Evolutionary conservation across 441 rosid genomes (phyloP).

Genomic region (Mallotus japonicus): DNA sequence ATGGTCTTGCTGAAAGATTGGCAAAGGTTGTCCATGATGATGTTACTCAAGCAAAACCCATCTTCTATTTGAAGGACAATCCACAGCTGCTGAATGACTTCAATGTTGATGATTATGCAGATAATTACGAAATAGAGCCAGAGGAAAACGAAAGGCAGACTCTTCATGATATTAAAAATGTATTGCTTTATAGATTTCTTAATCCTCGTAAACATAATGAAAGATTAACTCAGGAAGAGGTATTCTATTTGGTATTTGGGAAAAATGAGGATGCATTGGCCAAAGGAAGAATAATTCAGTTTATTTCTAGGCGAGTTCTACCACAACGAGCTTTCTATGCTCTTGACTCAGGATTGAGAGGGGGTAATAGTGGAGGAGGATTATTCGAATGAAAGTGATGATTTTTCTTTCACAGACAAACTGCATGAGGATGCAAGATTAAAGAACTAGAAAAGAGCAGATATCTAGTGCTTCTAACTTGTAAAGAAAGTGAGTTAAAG

Average conservation of each 20-base stretch:
- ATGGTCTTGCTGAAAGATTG: constrained; percentile 65
- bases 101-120: constrained; percentile 51
- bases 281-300: constrained; percentile 78
- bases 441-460: constrained; percentile 67
- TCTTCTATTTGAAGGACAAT: constrained; percentile 70
- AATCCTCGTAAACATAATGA: constrained; percentile 66
- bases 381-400: constrained; percentile 50
- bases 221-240: constrained; percentile 71
- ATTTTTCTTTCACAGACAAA: constrained; percentile 58
- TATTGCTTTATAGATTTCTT: constrained; percentile 65
- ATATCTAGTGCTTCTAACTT: constrained; percentile 66
- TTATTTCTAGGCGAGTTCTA: constrained; percentile 57
- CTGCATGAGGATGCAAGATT: constrained; percentile 87
- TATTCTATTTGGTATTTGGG: constrained; percentile 74
- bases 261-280: constrained; percentile 74
- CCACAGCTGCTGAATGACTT: constrained; percentile 52
- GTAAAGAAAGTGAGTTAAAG: constrained; percentile 76
- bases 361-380: constrained; percentile 72
- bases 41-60: constrained; percentile 70
- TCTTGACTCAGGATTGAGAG: constrained; percentile 77
- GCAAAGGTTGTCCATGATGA: constrained; percentile 68
- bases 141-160: constrained; percentile 63
- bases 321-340: constrained; percentile 74
- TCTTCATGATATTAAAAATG: constrained; percentile 57
- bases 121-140: constrained; percentile 31